phyloP scores from a whole-genome alignment of 306 rosid species.

The Prunus persica region Prunus_persica_NCBIv2 NC_034009.1:25663501-25664000 shows the following conservation, averaged over 20 bases:
- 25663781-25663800: constrained; percentile 55
- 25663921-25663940: constrained; percentile 57
- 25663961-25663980: background rate
- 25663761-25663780: constrained; percentile 12
- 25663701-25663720: constrained; percentile 8
- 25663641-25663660: constrained; percentile 94
- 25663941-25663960: constrained; percentile 5
- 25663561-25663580: constrained; percentile 94
- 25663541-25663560: constrained; percentile 97
- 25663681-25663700: constrained; percentile 82
- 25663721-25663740: constrained; percentile 13
- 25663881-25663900: constrained; percentile 99
- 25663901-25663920: constrained; percentile 98
- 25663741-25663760: constrained; percentile 11
- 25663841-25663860: constrained; percentile 89
- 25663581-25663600: constrained; percentile 70
- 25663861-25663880: constrained; percentile 98
- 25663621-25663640: constrained; percentile 96
- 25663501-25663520: constrained; percentile 33
- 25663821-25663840: constrained; percentile 91
- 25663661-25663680: constrained; percentile 96
- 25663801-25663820: constrained; percentile 76
- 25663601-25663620: constrained; percentile 73
- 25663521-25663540: constrained; percentile 99
- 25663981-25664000: too few species aligned